A percentile compares a stretch with the other conserved stretches of the same genome.
Conservation (phyloP, 2,329 filamentous ascomycete species). For the Neoarthrinium moseri region DNA sequence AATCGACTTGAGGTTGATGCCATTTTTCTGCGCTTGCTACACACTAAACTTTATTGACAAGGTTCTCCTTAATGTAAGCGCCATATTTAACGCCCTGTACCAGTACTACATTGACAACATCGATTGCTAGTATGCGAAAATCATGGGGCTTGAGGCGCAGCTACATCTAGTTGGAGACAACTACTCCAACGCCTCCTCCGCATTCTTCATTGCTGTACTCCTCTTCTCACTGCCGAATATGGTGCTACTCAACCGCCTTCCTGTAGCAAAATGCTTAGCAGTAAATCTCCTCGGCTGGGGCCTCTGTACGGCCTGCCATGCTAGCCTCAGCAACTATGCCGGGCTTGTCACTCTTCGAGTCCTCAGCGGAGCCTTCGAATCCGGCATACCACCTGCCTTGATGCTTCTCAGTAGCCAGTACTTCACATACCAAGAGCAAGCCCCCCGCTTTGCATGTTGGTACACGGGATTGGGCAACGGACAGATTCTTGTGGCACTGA, state of each 20-base stretch:
- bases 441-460: background rate
- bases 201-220: conserved; percentile 2
- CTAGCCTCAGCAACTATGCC: background rate
- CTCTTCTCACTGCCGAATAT: conserved; percentile 3
- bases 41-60: conserved; percentile 5
- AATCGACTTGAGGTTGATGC: conserved; percentile 3
- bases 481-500: background rate
- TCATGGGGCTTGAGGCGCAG: background rate
- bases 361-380: background rate
- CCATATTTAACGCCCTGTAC: background rate
- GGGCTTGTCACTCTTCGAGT: background rate
- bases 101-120: background rate
- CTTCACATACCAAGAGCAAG: conserved; percentile 1
- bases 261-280: background rate
- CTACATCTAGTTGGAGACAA: conserved; percentile 1
- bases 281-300: background rate
- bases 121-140: conserved; percentile 1
- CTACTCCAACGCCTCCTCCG: conserved; percentile 1
- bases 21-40: background rate
- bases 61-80: conserved; percentile 3
- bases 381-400: background rate
- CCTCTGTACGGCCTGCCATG: background rate
- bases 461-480: conserved; percentile 6
- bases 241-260: background rate
- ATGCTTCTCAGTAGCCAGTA: conserved; percentile 6